phyloP scores from a whole-genome alignment of 2,329 filamentous ascomycete species.

The Alternaria sp. region DNA sequence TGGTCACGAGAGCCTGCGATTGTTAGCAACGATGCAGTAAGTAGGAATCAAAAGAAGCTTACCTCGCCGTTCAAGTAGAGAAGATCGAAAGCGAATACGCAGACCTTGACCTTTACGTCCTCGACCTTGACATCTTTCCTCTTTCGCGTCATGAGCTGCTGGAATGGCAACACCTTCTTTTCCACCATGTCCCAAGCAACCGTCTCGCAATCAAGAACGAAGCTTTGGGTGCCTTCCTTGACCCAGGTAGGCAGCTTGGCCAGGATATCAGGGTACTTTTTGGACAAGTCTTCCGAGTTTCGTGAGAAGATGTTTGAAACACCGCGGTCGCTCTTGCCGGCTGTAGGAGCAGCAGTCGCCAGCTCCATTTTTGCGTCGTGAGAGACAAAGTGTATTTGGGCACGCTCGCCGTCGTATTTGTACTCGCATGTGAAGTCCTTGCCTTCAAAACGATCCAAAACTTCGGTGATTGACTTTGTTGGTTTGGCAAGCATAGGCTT shows the following conservation, averaged over 20 bases:
- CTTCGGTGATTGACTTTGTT: slow-evolving; percentile 97
- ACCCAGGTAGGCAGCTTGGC: slow-evolving; percentile 88
- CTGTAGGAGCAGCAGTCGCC: slow-evolving; percentile 61
- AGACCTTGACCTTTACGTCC: slow-evolving; percentile 95
- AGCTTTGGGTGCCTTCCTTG: slow-evolving; percentile 86
- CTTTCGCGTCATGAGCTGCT: slow-evolving; percentile 97
- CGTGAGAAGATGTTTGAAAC: slow-evolving; percentile 94
- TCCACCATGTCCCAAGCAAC: slow-evolving; percentile 94
- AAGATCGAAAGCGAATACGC: slow-evolving; percentile 94
- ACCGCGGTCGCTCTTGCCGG: slow-evolving; percentile 72
- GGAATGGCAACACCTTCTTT: slow-evolving; percentile 96
- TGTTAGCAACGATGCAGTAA: slow-evolving; percentile 24
- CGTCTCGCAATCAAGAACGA: slow-evolving; percentile 98
- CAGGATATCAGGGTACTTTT: slow-evolving; percentile 96
- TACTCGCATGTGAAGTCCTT: slow-evolving; percentile 98
- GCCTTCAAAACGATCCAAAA: slow-evolving; percentile 92
- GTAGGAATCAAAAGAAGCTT: slow-evolving; percentile 19
- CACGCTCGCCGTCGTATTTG: slow-evolving; percentile 97
- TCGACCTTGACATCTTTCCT: slow-evolving; percentile 95
- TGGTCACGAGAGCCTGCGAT: slow-evolving; percentile 75
- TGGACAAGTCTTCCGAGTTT: slow-evolving; percentile 95
- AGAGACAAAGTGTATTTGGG: slow-evolving; percentile 97
- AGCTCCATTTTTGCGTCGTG: slow-evolving; percentile 76
- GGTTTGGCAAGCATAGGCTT: slow-evolving; percentile 99
- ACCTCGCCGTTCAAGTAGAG: slow-evolving; percentile 90